These are phyloP conservation scores for Prunus campanulata DNA, from an alignment of 306 rosid genomes.

Conservation along the genomic window DNA sequence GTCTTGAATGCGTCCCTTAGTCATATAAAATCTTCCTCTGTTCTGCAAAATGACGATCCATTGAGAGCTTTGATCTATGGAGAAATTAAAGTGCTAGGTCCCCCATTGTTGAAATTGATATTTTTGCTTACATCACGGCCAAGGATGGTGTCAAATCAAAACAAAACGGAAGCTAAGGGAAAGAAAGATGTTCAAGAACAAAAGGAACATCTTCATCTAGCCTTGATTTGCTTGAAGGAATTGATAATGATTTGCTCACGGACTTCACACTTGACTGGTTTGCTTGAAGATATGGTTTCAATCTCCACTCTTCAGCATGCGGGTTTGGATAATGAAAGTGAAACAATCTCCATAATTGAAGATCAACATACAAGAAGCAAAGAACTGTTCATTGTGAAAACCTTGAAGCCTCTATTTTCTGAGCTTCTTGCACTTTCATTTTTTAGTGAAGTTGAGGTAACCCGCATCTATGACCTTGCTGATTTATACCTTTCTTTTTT, in stretches of 20 bases:
- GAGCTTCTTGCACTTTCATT: constrained; percentile 28
- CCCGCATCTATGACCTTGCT: not conserved
- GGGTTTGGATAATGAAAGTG: constrained; percentile 12
- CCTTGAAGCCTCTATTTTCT: constrained; percentile 34
- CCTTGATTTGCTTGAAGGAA: constrained; percentile 41
- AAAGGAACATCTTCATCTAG: constrained; percentile 36
- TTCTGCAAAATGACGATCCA: constrained; percentile 24
- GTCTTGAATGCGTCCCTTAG: constrained; percentile 23
- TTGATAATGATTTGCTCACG: constrained; percentile 18
- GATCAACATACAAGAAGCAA: constrained; percentile 28
- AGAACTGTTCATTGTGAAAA: constrained; percentile 34
- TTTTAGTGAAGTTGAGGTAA: constrained; percentile 37
- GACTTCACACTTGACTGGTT: constrained; percentile 23
- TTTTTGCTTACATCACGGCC: constrained; percentile 19
- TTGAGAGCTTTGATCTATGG: constrained; percentile 36
- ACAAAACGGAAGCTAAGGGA: constrained; percentile 38
- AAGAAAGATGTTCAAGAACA: constrained; percentile 28
- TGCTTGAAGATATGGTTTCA: constrained; percentile 37
- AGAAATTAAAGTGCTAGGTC: constrained; percentile 31
- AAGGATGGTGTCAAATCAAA: constrained; percentile 18
- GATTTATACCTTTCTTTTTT: not conserved
- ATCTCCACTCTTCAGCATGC: constrained; percentile 8
- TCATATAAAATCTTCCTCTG: constrained; percentile 28
- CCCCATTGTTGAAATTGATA: constrained; percentile 31
- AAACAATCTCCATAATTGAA: constrained; percentile 24